These are phyloP conservation scores for Paulinella micropora DNA, from an alignment of 78 protist species.

Conservation along the genomic window DNA sequence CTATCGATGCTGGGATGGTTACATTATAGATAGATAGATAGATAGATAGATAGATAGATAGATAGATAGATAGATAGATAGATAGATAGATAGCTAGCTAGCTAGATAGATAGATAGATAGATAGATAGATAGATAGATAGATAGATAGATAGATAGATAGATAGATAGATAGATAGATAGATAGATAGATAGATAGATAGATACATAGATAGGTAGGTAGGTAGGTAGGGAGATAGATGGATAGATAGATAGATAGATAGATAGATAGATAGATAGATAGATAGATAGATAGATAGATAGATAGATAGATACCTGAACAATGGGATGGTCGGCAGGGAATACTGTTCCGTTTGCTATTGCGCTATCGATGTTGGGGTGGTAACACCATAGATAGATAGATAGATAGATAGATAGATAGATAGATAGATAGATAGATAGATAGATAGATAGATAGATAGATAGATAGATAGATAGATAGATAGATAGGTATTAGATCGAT, in stretches of 20 bases:
- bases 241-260: neutral
- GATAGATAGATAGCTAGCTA: neutral
- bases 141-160: neutral
- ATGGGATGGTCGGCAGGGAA: no score
- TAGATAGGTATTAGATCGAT: no score
- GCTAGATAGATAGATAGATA: neutral
- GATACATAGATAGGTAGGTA: neutral
- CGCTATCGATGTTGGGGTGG: no score
- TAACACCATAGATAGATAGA: no score
- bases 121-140: neutral
- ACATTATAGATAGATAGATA: neutral
- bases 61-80: neutral
- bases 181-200: neutral
- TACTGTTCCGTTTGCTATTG: no score
- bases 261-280: neutral
- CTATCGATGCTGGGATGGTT: no score
- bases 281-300: neutral
- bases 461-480: no score
- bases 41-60: neutral
- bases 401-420: no score
- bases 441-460: no score
- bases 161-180: neutral
- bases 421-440: no score
- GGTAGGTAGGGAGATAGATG: neutral
- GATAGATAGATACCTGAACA: neutral